These are phyloP conservation scores for Metroxylon sagu DNA, from an alignment of 176 grass and related monocot species.

Conservation along the genomic window DNA sequence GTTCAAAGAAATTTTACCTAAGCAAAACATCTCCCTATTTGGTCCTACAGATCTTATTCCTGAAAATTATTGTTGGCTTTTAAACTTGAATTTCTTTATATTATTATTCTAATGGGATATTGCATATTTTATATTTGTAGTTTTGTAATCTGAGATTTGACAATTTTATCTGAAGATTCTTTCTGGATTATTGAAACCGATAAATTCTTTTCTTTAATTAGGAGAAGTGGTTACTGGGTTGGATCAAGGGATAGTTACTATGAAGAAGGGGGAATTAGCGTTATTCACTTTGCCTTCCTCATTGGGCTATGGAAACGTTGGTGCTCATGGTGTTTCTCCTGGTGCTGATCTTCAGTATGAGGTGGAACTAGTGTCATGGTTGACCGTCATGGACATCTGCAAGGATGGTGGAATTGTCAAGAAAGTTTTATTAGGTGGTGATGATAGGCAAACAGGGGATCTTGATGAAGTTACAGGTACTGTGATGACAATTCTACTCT, in stretches of 20 bases:
- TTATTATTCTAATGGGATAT: too few species aligned
- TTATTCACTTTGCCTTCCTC: conserved; percentile 21
- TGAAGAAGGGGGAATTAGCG: conserved; percentile 32
- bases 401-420: conserved; percentile 30
- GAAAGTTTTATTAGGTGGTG: conserved; percentile 26
- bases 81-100: too few species aligned
- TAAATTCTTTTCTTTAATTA: conserved; percentile 14
- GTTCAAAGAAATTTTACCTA: too few species aligned
- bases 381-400: conserved; percentile 30
- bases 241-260: conserved; percentile 22
- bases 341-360: conserved; percentile 33
- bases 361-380: conserved; percentile 33
- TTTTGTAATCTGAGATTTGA: too few species aligned
- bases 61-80: too few species aligned
- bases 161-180: not conserved
- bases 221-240: conserved; percentile 19
- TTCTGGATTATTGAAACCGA: not conserved
- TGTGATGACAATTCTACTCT: not conserved
- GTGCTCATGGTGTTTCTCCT: conserved; percentile 16
- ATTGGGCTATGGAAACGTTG: conserved; percentile 12
- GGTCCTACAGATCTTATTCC: too few species aligned
- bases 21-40: too few species aligned
- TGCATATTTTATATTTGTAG: too few species aligned
- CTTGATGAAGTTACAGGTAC: conserved; percentile 33
- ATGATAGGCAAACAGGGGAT: conserved; percentile 25